phyloP scores from a whole-genome alignment of 1,284 basidiomycete species.

The Boletus smithii region DNA sequence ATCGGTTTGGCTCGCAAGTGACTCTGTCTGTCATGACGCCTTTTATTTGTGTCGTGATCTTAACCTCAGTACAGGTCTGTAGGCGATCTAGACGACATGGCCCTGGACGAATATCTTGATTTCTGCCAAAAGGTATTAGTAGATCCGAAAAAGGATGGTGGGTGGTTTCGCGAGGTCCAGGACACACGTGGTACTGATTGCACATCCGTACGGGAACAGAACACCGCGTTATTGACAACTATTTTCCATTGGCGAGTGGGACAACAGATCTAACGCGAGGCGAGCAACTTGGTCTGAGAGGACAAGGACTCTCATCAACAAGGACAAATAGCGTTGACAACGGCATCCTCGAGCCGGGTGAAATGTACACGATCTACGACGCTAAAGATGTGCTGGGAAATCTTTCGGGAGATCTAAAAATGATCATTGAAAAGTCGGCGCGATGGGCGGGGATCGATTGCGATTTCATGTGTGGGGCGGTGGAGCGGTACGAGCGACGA shows the following conservation, averaged over 20 bases:
- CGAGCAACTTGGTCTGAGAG: slow-evolving; percentile 3
- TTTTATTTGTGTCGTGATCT: slow-evolving; percentile 5
- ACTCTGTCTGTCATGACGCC: slow-evolving; percentile 31
- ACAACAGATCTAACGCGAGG: not conserved
- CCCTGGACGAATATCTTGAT: slow-evolving; percentile 64
- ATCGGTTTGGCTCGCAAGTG: slow-evolving; percentile 36
- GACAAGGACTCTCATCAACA: slow-evolving; percentile 31
- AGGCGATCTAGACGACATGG: slow-evolving; percentile 49
- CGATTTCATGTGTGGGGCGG: slow-evolving; percentile 48
- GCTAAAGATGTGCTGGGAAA: slow-evolving; percentile 56
- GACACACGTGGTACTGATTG: slow-evolving; percentile 15
- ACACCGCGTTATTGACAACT: slow-evolving; percentile 36
- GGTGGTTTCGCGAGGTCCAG: slow-evolving; percentile 8
- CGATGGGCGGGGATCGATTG: slow-evolving; percentile 50
- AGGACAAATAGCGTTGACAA: slow-evolving; percentile 16
- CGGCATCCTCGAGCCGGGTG: slow-evolving; percentile 45
- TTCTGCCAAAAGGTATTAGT: slow-evolving; percentile 63
- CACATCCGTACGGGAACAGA: slow-evolving; percentile 16
- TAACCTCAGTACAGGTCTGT: slow-evolving; percentile 44
- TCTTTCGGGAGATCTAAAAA: slow-evolving; percentile 47
- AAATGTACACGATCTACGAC: slow-evolving; percentile 57
- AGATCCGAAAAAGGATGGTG: slow-evolving; percentile 27
- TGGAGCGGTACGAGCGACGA: slow-evolving; percentile 61
- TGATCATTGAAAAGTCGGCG: slow-evolving; percentile 48
- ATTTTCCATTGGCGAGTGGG: slow-evolving; percentile 40